These are phyloP conservation scores for Dillenia turbinata DNA, from an alignment of 164 flowering plant species.

Conservation along the genomic window DNA sequence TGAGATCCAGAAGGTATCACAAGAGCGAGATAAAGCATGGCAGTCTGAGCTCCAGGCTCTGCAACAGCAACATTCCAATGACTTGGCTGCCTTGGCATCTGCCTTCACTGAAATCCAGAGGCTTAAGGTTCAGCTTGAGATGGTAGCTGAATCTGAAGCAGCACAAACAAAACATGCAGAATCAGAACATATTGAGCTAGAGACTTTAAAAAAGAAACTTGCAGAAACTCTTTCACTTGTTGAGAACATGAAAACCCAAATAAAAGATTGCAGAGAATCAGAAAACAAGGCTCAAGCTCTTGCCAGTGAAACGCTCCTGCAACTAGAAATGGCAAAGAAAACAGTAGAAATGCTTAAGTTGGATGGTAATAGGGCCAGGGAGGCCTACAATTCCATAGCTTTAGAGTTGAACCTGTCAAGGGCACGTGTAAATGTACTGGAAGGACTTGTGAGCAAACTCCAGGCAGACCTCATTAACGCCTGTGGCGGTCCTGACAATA, in stretches of 20 bases:
- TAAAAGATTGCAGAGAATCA: slow-evolving; percentile 53
- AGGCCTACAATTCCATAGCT: slow-evolving; percentile 38
- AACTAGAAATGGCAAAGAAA: slow-evolving; percentile 58
- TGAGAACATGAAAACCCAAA: slow-evolving; percentile 52
- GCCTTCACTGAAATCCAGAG: slow-evolving; percentile 62
- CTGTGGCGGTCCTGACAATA: slow-evolving; percentile 1
- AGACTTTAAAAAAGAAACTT: slow-evolving; percentile 42
- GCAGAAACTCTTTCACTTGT: slow-evolving; percentile 44
- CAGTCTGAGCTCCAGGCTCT: slow-evolving; percentile 49
- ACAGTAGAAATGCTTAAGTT: slow-evolving; percentile 44
- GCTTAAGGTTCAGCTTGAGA: slow-evolving; percentile 58
- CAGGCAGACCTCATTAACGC: slow-evolving; percentile 23
- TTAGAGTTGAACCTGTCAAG: slow-evolving; percentile 61
- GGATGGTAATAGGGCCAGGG: slow-evolving; percentile 45
- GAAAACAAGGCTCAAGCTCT: slow-evolving; percentile 55
- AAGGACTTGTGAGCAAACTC: slow-evolving; percentile 52
- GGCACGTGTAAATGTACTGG: slow-evolving; percentile 41
- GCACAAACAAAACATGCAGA: slow-evolving; percentile 35
- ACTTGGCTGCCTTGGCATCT: slow-evolving; percentile 49
- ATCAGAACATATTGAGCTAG: slow-evolving; percentile 39
- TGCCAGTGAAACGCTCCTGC: slow-evolving; percentile 45
- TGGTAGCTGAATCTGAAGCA: slow-evolving; percentile 41
- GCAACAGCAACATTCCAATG: slow-evolving; percentile 38
- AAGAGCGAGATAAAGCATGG: slow-evolving; percentile 44
- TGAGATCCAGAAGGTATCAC: slow-evolving; percentile 38